A percentile compares a stretch with the other conserved stretches of the same genome.
phyloP scores from a whole-genome alignment of 192 early-diverging fungal species.

The Coemansia sp. region DNA sequence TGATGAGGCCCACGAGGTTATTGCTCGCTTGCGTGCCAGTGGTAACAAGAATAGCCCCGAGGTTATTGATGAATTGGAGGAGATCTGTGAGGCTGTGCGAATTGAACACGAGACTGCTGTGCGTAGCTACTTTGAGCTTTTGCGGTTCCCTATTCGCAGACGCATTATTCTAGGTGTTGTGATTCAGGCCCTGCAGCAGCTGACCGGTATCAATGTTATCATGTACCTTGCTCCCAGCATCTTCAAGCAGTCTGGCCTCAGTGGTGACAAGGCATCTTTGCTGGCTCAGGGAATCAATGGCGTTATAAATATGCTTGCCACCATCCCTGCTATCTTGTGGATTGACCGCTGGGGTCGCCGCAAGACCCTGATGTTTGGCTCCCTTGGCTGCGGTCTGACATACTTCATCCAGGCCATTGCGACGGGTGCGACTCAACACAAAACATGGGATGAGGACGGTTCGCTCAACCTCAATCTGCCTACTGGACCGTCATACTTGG shows the following conservation, averaged over 20 bases:
- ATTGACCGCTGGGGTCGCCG: constrained; percentile 82
- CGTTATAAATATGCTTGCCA: constrained; percentile 77
- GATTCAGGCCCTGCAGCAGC: constrained; percentile 76
- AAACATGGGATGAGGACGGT: constrained; percentile 15
- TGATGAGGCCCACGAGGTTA: constrained; percentile 64
- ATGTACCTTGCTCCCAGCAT: constrained; percentile 74
- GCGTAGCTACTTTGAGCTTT: constrained; percentile 60
- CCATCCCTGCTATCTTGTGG: constrained; percentile 80
- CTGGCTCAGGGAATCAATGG: constrained; percentile 70
- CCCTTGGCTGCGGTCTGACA: constrained; percentile 39
- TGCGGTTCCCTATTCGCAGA: constrained; percentile 52
- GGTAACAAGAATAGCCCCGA: constrained; percentile 55
- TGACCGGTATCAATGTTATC: constrained; percentile 84
- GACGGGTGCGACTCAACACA: constrained; percentile 29
- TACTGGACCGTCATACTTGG: constrained; percentile 48
- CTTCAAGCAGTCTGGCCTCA: constrained; percentile 55
- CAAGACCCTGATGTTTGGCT: constrained; percentile 71
- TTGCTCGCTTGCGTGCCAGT: constrained; percentile 66
- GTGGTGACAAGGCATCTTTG: constrained; percentile 48
- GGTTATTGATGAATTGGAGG: constrained; percentile 61
- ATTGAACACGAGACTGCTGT: constrained; percentile 63
- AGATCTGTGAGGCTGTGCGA: constrained; percentile 65
- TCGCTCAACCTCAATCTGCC: constrained; percentile 31
- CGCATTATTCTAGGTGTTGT: constrained; percentile 65
- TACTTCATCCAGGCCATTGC: constrained; percentile 41